phyloP scores from a whole-genome alignment of 75 land plant species.

The Sequoiadendron giganteum region DNA sequence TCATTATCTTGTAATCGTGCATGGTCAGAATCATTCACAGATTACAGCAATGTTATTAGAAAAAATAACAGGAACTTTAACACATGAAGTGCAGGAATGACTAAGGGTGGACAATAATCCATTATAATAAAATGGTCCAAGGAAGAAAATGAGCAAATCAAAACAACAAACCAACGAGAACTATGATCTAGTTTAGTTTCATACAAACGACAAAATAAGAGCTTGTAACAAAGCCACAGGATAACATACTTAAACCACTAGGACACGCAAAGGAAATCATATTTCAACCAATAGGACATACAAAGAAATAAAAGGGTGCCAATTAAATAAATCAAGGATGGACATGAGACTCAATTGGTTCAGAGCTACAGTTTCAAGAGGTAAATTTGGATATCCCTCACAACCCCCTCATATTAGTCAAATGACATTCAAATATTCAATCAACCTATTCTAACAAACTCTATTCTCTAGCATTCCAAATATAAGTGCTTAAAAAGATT shows the following conservation, averaged over 20 bases:
- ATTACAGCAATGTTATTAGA: not conserved
- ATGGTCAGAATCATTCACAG: not conserved
- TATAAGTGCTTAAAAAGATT: not conserved
- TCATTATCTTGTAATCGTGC: not conserved
- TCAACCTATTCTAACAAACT: not conserved
- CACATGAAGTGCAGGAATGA: not conserved
- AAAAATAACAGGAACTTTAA: not conserved
- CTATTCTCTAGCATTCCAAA: not conserved
- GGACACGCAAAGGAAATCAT: not conserved
- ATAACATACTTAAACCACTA: not conserved
- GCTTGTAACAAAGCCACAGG: not conserved
- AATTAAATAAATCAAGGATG: too few relatives aligned
- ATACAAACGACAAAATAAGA: not conserved
- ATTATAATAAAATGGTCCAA: not conserved
- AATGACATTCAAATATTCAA: too few relatives aligned
- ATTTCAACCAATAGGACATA: not conserved
- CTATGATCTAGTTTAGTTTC: too few relatives aligned
- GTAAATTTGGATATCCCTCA: too few relatives aligned
- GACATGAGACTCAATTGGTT: not conserved
- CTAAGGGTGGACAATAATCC: not conserved
- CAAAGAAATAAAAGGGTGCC: too few relatives aligned
- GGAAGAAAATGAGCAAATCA: not conserved
- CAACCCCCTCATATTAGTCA: not conserved
- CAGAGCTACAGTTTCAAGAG: too few relatives aligned
- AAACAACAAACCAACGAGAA: not conserved